phyloP scores from a whole-genome alignment of 2,329 filamentous ascomycete genomes.

The Scedosporium aurantiacum region DNA sequence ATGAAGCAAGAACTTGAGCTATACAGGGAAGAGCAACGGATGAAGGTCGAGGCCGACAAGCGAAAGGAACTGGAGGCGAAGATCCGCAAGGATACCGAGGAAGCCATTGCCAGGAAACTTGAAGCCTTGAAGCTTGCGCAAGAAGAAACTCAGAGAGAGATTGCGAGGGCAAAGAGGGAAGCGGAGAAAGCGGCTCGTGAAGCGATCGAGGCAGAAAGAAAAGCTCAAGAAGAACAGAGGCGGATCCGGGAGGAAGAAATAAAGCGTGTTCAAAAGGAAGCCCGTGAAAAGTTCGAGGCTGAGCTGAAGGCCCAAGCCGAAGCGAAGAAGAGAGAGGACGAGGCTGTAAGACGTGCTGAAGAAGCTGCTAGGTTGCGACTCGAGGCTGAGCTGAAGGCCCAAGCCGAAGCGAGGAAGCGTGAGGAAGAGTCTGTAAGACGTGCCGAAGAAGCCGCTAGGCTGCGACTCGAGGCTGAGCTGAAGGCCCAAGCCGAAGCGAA shows the following conservation, averaged over 20 bases:
- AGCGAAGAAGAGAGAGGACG: constrained; percentile 26
- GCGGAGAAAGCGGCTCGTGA: constrained; percentile 25
- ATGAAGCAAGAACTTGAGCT: constrained; percentile 48
- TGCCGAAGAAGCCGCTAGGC: constrained; percentile 2
- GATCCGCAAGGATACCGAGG: constrained; percentile 35
- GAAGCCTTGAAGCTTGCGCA: constrained; percentile 32
- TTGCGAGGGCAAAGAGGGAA: constrained; percentile 26
- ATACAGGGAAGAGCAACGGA: constrained; percentile 34
- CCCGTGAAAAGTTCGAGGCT: constrained; percentile 26
- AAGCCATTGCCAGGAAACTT: constrained; percentile 28
- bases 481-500: constrained; percentile 22
- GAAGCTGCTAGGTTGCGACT: constrained; percentile 25
- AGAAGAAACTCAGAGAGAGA: constrained; percentile 26
- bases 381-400: constrained; percentile 30
- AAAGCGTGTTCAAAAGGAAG: constrained; percentile 19
- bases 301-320: constrained; percentile 34
- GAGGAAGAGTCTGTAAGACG: constrained; percentile 17
- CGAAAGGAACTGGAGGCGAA: constrained; percentile 32
- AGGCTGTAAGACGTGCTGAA: constrained; percentile 32
- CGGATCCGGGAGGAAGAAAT: constrained; percentile 27
- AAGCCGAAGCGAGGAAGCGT: constrained; percentile 14
- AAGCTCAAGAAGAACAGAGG: constrained; percentile 24
- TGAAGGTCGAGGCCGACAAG: constrained; percentile 32
- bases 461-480: constrained; percentile 25
- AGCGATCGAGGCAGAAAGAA: constrained; percentile 31